A percentile compares a stretch with the other conserved stretches of the same genome.
phyloP scores from a whole-genome alignment of 306 rosid genomes.

The Trifolium fragiferum region DNA sequence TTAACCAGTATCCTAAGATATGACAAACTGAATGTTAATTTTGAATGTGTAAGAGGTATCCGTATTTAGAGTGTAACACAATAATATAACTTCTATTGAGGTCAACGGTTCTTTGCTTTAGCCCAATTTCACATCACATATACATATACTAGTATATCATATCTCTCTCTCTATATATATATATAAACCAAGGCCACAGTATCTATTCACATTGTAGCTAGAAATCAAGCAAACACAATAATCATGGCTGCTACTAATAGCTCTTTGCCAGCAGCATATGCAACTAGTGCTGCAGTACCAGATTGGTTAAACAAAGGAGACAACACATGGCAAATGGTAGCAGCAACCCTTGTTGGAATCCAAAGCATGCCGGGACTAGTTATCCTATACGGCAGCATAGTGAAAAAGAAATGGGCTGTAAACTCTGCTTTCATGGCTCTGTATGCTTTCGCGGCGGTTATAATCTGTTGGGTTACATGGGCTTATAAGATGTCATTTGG shows the following conservation, averaged over 20 bases:
- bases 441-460: conserved; percentile 54
- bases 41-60: too few relatives aligned
- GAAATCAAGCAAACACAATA: not conserved
- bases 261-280: conserved; percentile 53
- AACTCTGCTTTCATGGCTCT: conserved; percentile 67
- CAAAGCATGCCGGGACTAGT: conserved; percentile 71
- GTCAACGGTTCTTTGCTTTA: not conserved
- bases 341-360: conserved; percentile 65
- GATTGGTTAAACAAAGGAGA: conserved; percentile 74
- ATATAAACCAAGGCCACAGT: not conserved
- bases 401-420: conserved; percentile 68
- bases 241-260: conserved; percentile 32
- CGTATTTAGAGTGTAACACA: too few relatives aligned
- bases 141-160: too few relatives aligned
- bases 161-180: not conserved
- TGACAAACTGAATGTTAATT: too few relatives aligned
- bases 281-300: conserved; percentile 47
- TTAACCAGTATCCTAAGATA: too few relatives aligned
- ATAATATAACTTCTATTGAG: too few relatives aligned
- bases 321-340: conserved; percentile 70
- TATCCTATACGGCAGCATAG: conserved; percentile 67
- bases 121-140: not conserved
- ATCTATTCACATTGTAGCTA: too few relatives aligned
- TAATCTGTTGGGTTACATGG: conserved; percentile 58
- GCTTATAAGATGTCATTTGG: conserved; percentile 66